Evolutionary conservation across 306 rosid genomes (phyloP).

Genomic region (Corylus americana): DNA sequence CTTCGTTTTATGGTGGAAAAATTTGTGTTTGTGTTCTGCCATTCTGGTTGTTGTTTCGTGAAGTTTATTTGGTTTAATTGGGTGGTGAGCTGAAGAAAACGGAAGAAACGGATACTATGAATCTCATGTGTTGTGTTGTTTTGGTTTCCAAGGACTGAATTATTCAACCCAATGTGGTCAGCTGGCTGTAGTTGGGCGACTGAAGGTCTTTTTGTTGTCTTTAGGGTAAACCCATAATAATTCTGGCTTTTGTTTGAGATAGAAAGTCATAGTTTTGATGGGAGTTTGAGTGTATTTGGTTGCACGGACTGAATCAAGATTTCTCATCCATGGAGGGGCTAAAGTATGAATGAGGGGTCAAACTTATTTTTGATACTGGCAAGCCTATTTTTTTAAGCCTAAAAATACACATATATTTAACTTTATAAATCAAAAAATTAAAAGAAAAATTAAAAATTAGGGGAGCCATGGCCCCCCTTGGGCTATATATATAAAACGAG

Average conservation of each 20-base stretch:
- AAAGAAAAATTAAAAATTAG: no score
- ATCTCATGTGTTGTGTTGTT: slow-evolving; percentile 16
- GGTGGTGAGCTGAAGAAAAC: neutral
- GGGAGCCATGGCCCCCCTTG: no score
- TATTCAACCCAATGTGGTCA: neutral
- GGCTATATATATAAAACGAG: no score
- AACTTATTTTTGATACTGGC: no score
- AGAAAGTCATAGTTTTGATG: neutral
- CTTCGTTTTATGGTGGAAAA: neutral
- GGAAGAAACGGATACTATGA: neutral
- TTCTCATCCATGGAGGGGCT: no score
- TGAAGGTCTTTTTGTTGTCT: neutral
- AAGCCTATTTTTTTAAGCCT: no score
- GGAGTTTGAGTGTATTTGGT: neutral
- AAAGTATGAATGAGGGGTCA: no score
- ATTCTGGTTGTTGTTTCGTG: neutral
- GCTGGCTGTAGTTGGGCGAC: neutral
- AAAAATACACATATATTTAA: no score
- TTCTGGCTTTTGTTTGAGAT: neutral
- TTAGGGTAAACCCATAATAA: neutral
- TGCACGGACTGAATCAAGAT: no score
- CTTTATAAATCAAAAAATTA: no score
- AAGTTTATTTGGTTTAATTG: neutral
- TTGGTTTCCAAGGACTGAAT: slow-evolving; percentile 9
- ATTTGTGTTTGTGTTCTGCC: neutral